Evolutionary conservation across 2,329 filamentous ascomycete genomes (phyloP).

Genomic region (Neofusicoccum laricinum): DNA sequence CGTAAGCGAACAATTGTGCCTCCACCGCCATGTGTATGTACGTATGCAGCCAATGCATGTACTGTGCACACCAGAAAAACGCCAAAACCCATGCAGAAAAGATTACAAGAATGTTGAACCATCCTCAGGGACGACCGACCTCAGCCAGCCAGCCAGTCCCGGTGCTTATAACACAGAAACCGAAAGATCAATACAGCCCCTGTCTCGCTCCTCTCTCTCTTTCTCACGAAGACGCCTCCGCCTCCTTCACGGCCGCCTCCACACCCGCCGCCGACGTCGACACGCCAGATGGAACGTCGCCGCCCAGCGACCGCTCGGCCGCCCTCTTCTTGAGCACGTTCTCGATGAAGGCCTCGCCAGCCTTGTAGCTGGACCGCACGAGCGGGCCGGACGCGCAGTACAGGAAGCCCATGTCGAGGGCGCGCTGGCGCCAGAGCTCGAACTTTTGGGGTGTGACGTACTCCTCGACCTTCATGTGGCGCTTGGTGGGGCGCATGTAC

Average conservation of each 20-base stretch:
- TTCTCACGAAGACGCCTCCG: not conserved
- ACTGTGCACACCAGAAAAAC: not conserved
- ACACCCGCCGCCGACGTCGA: not conserved
- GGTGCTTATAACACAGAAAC: not conserved
- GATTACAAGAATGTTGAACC: conserved; percentile 5
- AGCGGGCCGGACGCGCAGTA: conserved; percentile 94
- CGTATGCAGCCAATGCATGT: not conserved
- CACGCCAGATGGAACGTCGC: not conserved
- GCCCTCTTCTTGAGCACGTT: conserved; percentile 87
- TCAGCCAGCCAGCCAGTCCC: no score
- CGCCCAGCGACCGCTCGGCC: conserved; percentile 26
- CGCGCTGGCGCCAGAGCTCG: conserved; percentile 84
- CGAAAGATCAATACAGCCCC: not conserved
- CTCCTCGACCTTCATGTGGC: conserved; percentile 94
- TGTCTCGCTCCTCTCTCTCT: no score
- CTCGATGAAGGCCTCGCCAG: conserved; percentile 97
- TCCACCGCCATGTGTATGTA: no score
- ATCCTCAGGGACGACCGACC: not conserved
- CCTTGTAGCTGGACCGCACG: conserved; percentile 94
- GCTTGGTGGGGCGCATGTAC: conserved; percentile 98
- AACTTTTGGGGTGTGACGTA: conserved; percentile 92
- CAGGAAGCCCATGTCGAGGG: conserved; percentile 91
- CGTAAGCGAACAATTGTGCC: not conserved
- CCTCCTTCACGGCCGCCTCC: not conserved
- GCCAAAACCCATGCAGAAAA: not conserved